Evolutionary conservation across 257 asterid species (phyloP).

Genomic region (Solanum etuberosum): DNA sequence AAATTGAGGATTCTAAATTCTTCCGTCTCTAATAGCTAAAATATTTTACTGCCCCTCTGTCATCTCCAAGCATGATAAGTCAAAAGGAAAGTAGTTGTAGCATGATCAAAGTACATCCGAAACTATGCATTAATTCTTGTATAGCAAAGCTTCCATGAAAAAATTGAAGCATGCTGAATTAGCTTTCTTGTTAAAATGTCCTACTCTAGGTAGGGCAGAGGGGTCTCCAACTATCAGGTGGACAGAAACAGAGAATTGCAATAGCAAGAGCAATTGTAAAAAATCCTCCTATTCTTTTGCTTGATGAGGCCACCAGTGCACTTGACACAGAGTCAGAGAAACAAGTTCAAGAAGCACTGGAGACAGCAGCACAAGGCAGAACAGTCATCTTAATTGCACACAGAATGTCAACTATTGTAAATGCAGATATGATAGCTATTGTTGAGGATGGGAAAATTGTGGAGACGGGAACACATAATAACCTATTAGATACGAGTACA

Average conservation of each 20-base stretch:
- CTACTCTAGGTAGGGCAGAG: slow-evolving; percentile 56
- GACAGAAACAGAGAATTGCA: slow-evolving; percentile 88
- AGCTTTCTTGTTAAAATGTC: slow-evolving; percentile 4
- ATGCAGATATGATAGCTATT: slow-evolving; percentile 58
- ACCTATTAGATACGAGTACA: slow-evolving; percentile 26
- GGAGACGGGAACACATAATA: slow-evolving; percentile 49
- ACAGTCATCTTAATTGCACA: slow-evolving; percentile 80
- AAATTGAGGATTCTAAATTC: background rate
- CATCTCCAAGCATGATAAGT: background rate
- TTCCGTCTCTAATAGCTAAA: background rate
- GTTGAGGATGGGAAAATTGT: slow-evolving; percentile 57
- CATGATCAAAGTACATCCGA: background rate
- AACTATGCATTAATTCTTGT: background rate
- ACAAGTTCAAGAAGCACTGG: slow-evolving; percentile 76
- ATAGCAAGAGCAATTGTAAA: slow-evolving; percentile 78
- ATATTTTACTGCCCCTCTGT: background rate
- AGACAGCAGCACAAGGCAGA: slow-evolving; percentile 64
- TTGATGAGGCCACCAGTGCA: slow-evolving; percentile 90
- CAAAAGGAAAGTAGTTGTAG: background rate
- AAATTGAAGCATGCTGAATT: background rate
- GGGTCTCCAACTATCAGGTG: slow-evolving; percentile 87
- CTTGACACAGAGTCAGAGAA: slow-evolving; percentile 84
- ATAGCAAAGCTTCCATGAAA: background rate
- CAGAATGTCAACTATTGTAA: slow-evolving; percentile 66
- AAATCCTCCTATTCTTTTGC: slow-evolving; percentile 70